Base-by-base conservation (phyloP, 2,329 filamentous ascomycete species). In the Bimuria novae-zelandiae region DNA sequence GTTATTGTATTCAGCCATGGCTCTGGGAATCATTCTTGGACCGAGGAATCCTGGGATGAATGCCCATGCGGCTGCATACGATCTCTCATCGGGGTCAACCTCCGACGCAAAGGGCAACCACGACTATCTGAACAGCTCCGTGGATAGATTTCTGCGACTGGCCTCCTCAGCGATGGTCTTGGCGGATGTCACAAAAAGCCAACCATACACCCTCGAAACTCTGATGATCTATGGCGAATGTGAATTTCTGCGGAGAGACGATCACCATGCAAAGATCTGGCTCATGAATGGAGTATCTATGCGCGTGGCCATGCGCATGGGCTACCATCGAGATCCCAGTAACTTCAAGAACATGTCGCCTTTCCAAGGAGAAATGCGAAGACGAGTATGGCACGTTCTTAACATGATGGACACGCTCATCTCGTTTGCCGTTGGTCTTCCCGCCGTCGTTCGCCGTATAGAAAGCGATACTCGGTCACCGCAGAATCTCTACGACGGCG, bases 341-440 rank as follows among this genome's bases (percentile, higher is more conserved):
- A 64, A 69, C 23, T 68, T 70, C 37, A 55, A 61, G n/a, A 47
- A 46, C 11, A 65, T 75, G 23, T 62, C 71, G 1, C 60, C 65
- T 1, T 73, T 74, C 42, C 61, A 70, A 25, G 69, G 62, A 2
- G 74, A 76, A 49, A 74, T 75, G 67, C 67, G 72, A 1, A 60
- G 74, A 21, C 60, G 74, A 10, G 45, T 67, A 7, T 76, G 71
- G 69, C 56, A 63, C 40, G 49, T 71, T 6, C 47, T 76, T 17
- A 60, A 64, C 36, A 67, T 69, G 46, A 59, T 71, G 32, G 75
- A 76, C 49, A 54, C 69, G 8, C 55, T 71, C 4, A 44, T 72
- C 8, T 72, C 72, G 1, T 66, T 67, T 25, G 66, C 72, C 45
- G 60, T 71, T 40, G 74, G 72, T 3, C 53, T 75, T 3, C 74